Conservation (phyloP, 768 basidiomycete genomes). For the Lentinus brumalis region DNA sequence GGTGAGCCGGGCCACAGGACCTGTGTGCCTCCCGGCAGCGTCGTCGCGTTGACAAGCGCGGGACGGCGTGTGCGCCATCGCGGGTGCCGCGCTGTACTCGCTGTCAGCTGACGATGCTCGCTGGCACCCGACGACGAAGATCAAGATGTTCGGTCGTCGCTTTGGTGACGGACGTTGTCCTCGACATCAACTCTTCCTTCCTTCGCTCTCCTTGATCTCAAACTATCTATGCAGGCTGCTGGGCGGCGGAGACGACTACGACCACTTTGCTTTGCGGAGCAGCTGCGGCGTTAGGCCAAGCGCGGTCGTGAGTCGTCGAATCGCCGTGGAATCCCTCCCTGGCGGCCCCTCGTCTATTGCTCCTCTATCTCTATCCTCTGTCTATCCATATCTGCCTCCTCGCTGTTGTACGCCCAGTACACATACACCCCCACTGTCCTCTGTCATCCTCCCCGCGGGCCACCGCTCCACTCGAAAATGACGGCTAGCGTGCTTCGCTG, state of each 20-base stretch:
- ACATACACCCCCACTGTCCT: background rate
- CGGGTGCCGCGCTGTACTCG: background rate
- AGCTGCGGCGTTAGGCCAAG: too few species aligned
- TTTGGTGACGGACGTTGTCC: background rate
- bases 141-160: background rate
- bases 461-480: conserved; percentile 1
- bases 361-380: conserved; percentile 8
- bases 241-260: too few species aligned
- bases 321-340: background rate
- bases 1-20: background rate
- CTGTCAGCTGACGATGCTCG: background rate
- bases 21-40: background rate
- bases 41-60: background rate
- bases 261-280: too few species aligned
- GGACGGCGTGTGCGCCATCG: background rate
- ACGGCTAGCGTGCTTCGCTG: background rate
- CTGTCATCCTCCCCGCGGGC: background rate
- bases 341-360: background rate
- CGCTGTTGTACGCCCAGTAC: conserved; percentile 11
- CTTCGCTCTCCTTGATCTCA: too few species aligned
- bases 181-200: too few species aligned
- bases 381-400: conserved; percentile 25
- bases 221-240: too few species aligned
- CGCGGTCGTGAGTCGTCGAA: background rate
- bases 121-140: background rate